Evolutionary conservation across 169 alveolate species (phyloP).

Genomic region (Babesia divergens): DNA sequence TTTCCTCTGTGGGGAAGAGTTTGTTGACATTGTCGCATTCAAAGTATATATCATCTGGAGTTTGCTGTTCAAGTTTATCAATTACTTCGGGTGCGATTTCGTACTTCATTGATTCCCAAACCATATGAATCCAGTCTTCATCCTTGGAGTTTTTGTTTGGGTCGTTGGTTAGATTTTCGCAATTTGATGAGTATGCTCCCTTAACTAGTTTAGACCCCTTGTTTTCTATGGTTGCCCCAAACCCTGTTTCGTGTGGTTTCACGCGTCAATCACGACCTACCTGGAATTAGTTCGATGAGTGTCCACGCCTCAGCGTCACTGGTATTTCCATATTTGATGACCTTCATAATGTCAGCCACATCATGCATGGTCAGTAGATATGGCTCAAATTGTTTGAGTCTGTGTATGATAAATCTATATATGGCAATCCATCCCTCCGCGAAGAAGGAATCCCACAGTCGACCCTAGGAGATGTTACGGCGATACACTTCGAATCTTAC

Average conservation of each 20-base stretch:
- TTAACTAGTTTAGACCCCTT: slow-evolving; percentile 35
- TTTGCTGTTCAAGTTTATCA: slow-evolving; percentile 44
- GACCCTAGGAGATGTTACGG: slow-evolving; percentile 24
- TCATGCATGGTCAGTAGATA: slow-evolving; percentile 56
- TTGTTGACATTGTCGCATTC: slow-evolving; percentile 15
- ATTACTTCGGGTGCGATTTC: slow-evolving; percentile 22
- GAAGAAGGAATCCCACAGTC: slow-evolving; percentile 78
- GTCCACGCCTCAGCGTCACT: slow-evolving; percentile 46
- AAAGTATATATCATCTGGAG: slow-evolving; percentile 28
- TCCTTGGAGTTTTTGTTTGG: slow-evolving; percentile 51
- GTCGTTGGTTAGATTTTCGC: slow-evolving; percentile 58
- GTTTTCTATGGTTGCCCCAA: slow-evolving; percentile 35
- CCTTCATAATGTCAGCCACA: slow-evolving; percentile 67
- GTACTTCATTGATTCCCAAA: slow-evolving; percentile 36
- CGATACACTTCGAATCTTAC: background rate
- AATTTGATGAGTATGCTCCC: slow-evolving; percentile 51
- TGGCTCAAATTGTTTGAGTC: slow-evolving; percentile 64
- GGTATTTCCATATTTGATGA: slow-evolving; percentile 60
- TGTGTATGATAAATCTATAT: slow-evolving; percentile 65
- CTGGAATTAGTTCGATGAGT: slow-evolving; percentile 56
- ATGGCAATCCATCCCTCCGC: slow-evolving; percentile 80
- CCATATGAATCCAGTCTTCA: slow-evolving; percentile 52
- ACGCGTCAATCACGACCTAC: background rate
- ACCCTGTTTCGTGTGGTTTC: background rate
- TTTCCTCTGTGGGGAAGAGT: slow-evolving; percentile 31